phyloP scores from a whole-genome alignment of 331 rosid species.

The Telfairia occidentalis region DNA sequence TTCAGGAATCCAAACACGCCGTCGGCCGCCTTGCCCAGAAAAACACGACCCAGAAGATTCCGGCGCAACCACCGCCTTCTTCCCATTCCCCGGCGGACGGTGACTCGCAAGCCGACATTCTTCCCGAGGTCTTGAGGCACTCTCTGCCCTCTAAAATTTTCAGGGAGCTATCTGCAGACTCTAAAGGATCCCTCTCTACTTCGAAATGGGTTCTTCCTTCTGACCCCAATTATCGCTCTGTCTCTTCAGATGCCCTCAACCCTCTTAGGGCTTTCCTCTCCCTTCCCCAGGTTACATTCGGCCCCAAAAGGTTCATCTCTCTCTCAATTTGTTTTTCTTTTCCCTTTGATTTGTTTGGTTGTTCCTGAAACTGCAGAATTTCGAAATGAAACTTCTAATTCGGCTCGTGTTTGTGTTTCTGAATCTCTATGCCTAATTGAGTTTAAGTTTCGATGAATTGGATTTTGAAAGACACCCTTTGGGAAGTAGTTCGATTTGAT shows the following conservation, averaged over 20 bases:
- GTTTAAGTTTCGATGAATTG: not conserved
- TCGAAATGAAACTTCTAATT: not conserved
- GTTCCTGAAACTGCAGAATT: not conserved
- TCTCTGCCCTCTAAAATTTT: constrained; percentile 59
- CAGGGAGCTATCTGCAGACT: constrained; percentile 16
- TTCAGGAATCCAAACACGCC: constrained; percentile 85
- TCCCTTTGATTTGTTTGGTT: not conserved
- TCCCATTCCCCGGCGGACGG: constrained; percentile 14
- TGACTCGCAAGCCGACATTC: constrained; percentile 50
- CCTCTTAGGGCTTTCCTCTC: constrained; percentile 62
- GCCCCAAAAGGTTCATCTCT: constrained; percentile 60
- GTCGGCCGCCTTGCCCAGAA: constrained; percentile 45
- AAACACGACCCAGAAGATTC: constrained; percentile 17
- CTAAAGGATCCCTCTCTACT: constrained; percentile 32
- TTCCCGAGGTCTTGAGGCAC: constrained; percentile 68
- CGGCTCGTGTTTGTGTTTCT: not conserved
- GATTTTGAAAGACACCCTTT: not conserved
- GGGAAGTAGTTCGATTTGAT: not conserved
- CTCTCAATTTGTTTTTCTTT: not conserved
- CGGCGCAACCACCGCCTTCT: constrained; percentile 14
- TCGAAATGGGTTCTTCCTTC: constrained; percentile 74
- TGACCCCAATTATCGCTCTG: constrained; percentile 21
- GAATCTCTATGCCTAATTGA: not conserved
- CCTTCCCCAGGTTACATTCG: constrained; percentile 77
- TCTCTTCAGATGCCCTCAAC: constrained; percentile 46